These are phyloP conservation scores for Poa annua DNA, from an alignment of 176 grass and related monocot genomes.

Conservation along the genomic window DNA sequence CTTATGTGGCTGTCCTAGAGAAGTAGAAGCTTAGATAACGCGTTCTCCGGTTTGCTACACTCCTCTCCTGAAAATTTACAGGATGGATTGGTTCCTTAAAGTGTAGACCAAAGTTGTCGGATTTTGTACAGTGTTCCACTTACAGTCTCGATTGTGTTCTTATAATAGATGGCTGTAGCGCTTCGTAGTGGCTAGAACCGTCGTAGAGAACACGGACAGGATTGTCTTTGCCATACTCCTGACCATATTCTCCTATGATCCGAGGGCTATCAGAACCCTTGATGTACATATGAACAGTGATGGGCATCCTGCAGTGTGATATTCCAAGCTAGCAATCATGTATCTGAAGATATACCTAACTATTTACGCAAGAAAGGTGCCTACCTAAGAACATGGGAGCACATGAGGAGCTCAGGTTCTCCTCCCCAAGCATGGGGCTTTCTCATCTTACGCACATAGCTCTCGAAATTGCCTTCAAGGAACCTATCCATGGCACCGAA, in stretches of 20 bases:
- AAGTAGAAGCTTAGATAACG: slow-evolving; percentile 39
- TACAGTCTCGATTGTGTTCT: slow-evolving; percentile 68
- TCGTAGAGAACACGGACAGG: slow-evolving; percentile 83
- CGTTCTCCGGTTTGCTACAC: slow-evolving; percentile 32
- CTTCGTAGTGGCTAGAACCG: slow-evolving; percentile 87
- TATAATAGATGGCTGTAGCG: slow-evolving; percentile 60
- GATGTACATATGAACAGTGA: slow-evolving; percentile 88
- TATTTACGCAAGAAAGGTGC: not conserved
- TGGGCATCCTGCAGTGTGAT: slow-evolving; percentile 71
- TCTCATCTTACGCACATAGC: slow-evolving; percentile 84
- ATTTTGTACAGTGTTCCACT: slow-evolving; percentile 39
- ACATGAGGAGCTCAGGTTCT: slow-evolving; percentile 92
- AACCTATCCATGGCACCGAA: slow-evolving; percentile 52
- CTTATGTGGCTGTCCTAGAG: slow-evolving; percentile 33
- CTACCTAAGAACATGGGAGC: slow-evolving; percentile 90
- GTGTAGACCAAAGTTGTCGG: slow-evolving; percentile 25
- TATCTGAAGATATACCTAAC: not conserved
- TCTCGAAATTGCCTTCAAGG: slow-evolving; percentile 90
- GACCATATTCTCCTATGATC: slow-evolving; percentile 93
- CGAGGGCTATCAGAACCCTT: slow-evolving; percentile 57
- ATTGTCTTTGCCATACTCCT: slow-evolving; percentile 92
- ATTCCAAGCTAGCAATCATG: slow-evolving; percentile 2
- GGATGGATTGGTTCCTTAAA: slow-evolving; percentile 14
- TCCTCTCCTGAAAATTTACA: slow-evolving; percentile 53
- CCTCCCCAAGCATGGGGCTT: slow-evolving; percentile 92